Evolutionary conservation across 2,329 filamentous ascomycete species (phyloP), one percentile per base, ranked within the genome.

Genomic region (Incumbomyces lentus): DNA sequence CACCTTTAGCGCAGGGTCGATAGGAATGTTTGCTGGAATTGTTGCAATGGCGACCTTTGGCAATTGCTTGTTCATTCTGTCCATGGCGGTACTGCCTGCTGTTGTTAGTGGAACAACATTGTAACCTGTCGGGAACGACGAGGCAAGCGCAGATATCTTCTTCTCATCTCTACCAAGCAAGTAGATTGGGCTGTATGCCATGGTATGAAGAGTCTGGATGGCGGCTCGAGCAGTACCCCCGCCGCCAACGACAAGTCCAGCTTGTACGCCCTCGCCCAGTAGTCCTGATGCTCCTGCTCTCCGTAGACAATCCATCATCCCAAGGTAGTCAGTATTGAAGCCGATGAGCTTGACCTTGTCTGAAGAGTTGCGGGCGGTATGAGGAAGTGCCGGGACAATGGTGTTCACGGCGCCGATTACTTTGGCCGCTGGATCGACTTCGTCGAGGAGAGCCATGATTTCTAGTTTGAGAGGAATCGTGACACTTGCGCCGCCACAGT

Each of bases 401-500:
- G 92, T 98, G 68, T 98, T 98, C 53, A 96, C 84, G 2, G 92
- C 92, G 17, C 92, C 92, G 51, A 98, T 95, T 26, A 78, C 71
- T 53, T 78, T 76, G 12, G 88, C 90, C 45, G 92, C 82, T 26
- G 82, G 76, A 0, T 87, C 82, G 48, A 95, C 72, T 44, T 82
- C 79, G 60, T 96, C 88, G 12, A 98, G 70, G 4, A 90, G 67
- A 0, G 77, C 73, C 68, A 93, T 87, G 48, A 96, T 80, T 56
- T 94, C 86, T 26, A 92, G 71, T 68, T 98, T 98, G 46, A 98
- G 72, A 1, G 92, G 92, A 42, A 98, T 96, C 0, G 92, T 98
- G 38, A 98, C 87, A 2, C 88, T 95, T 2, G 86, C 90, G 48
- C 92, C 92, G 6, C 92, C 92, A 60, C 98, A 98, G 55, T 83